These are phyloP conservation scores for Aspergillus awamori DNA, from an alignment of 2,329 filamentous ascomycete genomes.

Conservation along the genomic window DNA sequence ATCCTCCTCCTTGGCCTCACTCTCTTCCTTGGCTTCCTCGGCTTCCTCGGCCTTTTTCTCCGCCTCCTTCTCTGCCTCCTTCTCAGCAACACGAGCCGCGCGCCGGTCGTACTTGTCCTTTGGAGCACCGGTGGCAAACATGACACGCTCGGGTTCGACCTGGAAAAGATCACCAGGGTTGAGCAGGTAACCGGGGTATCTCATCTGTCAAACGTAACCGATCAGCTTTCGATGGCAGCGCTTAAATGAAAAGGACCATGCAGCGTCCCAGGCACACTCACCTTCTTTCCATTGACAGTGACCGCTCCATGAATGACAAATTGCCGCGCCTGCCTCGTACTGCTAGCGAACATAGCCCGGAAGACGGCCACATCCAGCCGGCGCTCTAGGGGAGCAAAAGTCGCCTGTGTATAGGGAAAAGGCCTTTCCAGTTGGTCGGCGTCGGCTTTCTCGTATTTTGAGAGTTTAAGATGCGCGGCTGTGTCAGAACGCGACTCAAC, in stretches of 20 bases:
- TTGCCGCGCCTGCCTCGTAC: constrained; percentile 86
- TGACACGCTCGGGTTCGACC: constrained; percentile 83
- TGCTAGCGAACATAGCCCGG: constrained; percentile 90
- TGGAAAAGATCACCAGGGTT: constrained; percentile 99
- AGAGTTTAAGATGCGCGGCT: too few species aligned
- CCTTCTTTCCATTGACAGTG: constrained; percentile 95
- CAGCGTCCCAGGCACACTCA: constrained; percentile 40
- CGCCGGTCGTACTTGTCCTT: constrained; percentile 57
- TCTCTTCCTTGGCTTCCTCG: constrained; percentile 26
- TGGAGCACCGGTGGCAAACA: constrained; percentile 79
- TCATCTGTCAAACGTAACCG: constrained; percentile 65
- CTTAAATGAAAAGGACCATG: not conserved
- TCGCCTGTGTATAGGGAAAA: constrained; percentile 92
- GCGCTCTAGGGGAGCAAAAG: constrained; percentile 86
- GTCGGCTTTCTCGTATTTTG: constrained; percentile 1
- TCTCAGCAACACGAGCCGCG: constrained; percentile 34
- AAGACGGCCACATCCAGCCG: constrained; percentile 94
- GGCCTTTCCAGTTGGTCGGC: constrained; percentile 12
- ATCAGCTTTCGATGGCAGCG: not conserved
- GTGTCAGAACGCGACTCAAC: constrained; percentile 37
- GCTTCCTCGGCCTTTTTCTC: constrained; percentile 29
- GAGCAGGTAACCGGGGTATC: constrained; percentile 85
- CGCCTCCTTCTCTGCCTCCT: constrained; percentile 23
- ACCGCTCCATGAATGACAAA: constrained; percentile 92
- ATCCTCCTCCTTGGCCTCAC: constrained; percentile 35